Evolutionary conservation across 73 alveolate species (phyloP), one percentile per base, ranked within the genome.

Genomic region (Symbiodinium natans): DNA sequence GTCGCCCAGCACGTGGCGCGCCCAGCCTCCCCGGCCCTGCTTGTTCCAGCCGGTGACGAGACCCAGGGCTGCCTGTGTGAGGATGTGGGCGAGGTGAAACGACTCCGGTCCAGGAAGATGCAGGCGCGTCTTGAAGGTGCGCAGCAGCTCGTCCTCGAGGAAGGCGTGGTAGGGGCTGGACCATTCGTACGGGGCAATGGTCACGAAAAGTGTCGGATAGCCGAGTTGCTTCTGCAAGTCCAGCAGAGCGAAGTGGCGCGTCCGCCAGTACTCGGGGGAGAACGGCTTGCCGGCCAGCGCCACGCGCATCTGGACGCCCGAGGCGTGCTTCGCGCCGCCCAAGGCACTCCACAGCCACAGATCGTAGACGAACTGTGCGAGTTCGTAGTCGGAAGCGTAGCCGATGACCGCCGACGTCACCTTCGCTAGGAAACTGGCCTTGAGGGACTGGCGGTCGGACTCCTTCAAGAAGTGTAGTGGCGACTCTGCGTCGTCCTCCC

Each of bases 221-320:
- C 93, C 93, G 5, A 83, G n/a, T 77, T 83, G 93, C n/a, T 41
- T 27, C 46, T 83, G 93, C 93, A 83, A 19, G 80, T 83, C 93
- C 52, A 41, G 42, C n/a, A 83, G 48, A 4, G 77, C 93, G 43
- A 31, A 7, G 46, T 83, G 93, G 23, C 31, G 7, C 41, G 93
- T 42, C 36, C n/a, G 2, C 93, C 93, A 83, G 43, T 8, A 13
- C 75, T 83, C 93, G 15, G 93, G 93, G 33, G 77, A 41, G 46
- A 41, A 83, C n/a, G 77, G 41, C 46, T 83, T 83, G 75, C 36
- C 33, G 75, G 93, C 93, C 25, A 83, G 46, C 31, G 93, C 93
- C 46, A 13, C 73, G 42, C 93, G 93, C 15, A 83, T 21, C 31
- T 27, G 29, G 10, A 42, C 5, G 33, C 75, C 75, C 2, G 46